Evolutionary conservation across 768 basidiomycete genomes (phyloP), one percentile per base, ranked within the genome.

Genomic region (Lactarius akahatsu): DNA sequence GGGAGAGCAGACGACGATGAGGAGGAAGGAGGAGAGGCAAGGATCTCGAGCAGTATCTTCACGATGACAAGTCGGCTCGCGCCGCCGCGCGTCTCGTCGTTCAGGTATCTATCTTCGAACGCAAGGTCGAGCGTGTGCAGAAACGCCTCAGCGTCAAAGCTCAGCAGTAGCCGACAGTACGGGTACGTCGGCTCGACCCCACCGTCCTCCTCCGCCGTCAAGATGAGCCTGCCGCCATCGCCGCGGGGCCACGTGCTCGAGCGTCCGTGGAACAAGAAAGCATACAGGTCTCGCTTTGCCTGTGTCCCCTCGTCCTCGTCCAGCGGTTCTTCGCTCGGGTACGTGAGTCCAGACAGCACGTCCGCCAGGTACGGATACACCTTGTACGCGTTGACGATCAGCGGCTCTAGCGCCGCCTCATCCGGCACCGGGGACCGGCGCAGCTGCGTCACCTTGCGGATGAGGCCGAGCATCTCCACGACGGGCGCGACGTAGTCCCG

Each of bases 51-150:
- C 41, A 98, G 79, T 62, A 94, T 88, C 71, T 89, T 89, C 73
- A 96, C 80, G 69, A 98, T 87, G 64, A 90, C 82, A 47, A 95
- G 86, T 41, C 96, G 90, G 69, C 82, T 91, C 61, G 90, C 82
- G 32, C 80, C 78, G 58, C 80, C 82, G 4, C 83, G 79, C 52
- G 18, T 26, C 40, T 89, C 84, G 63, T 92, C 91, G 74, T 96
- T 94, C 38, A 98, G 84, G 78, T 90, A 96, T 1, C 88, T 76
- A 71, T 98, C 95, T 75, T 99, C 97, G 71, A 98, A 96, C 0
- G 92, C 94, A 66, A 95, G 87, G 76, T 99, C 97, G 67, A 99
- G 81, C 2, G 91, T 87, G 74, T 99, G 94, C 11, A 99, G 85
- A 74, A 96, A 91, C 0, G 94, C 91, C 76, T 99, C 97, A 11